Conservation (phyloP, 2,329 filamentous ascomycete species). For the Penicillium concentricum region DNA sequence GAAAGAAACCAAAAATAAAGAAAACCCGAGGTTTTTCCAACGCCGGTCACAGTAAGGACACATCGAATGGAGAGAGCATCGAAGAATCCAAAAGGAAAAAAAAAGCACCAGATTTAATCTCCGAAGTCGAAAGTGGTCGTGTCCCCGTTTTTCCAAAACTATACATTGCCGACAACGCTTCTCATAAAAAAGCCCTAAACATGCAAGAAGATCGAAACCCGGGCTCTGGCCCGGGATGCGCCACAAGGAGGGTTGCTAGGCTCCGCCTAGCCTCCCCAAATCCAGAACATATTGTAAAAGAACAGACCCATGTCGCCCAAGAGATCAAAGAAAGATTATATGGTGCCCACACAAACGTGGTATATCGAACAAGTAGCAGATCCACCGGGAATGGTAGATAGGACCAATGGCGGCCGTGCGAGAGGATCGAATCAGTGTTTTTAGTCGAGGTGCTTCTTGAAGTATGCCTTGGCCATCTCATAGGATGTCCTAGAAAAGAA, state of each 20-base stretch:
- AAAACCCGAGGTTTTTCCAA: constrained; percentile 16
- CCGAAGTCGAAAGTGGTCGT: constrained; percentile 9
- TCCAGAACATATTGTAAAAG: constrained; percentile 9
- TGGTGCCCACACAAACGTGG: constrained; percentile 7
- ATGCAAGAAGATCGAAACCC: constrained; percentile 19
- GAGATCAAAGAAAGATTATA: constrained; percentile 14
- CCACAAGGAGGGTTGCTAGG: constrained; percentile 5
- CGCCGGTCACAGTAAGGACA: constrained; percentile 21
- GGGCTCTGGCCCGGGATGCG: constrained; percentile 10
- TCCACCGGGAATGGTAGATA: constrained; percentile 2
- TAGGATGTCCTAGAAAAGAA: constrained; percentile 57
- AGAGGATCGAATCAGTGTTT: constrained; percentile 1
- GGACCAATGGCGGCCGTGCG: constrained; percentile 3
- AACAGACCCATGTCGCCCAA: constrained; percentile 12
- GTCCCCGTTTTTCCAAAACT: constrained; percentile 16
- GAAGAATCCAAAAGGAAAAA: constrained; percentile 9
- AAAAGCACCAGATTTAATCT: constrained; percentile 10
- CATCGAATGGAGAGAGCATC: constrained; percentile 8
- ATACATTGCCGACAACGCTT: constrained; percentile 26
- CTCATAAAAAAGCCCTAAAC: constrained; percentile 15
- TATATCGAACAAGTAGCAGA: constrained; percentile 13
- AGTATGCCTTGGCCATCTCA: constrained; percentile 68
- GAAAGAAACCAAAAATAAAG: constrained; percentile 1
- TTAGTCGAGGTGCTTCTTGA: constrained; percentile 48
- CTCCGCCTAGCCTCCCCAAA: constrained; percentile 10